Conservation (phyloP, 805 yeast genomes). For the Wickerhamomyces sydowiorum region DNA sequence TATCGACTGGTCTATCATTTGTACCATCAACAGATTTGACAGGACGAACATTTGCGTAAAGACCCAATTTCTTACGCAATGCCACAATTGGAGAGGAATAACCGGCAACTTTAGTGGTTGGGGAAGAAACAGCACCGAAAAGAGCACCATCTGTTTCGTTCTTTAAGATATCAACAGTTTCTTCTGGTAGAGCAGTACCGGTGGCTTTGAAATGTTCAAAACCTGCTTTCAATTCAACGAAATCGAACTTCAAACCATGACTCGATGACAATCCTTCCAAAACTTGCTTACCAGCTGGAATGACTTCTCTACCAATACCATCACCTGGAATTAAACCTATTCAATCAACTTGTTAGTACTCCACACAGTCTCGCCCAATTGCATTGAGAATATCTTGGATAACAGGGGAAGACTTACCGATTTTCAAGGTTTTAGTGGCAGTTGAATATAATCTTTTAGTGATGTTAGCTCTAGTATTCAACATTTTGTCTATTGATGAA, state of each 20-base stretch:
- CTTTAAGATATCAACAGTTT: conserved; percentile 73
- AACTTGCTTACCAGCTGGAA: conserved; percentile 91
- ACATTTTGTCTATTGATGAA: conserved; percentile 1
- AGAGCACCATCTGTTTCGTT: conserved; percentile 92
- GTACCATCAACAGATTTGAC: conserved; percentile 85
- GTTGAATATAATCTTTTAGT: conserved; percentile 22
- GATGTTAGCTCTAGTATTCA: conserved; percentile 14
- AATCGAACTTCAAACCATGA: conserved; percentile 75
- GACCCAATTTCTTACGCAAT: conserved; percentile 89
- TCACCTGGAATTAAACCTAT: conserved; percentile 89
- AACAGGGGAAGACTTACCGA: conserved; percentile 29
- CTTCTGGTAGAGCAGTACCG: conserved; percentile 95
- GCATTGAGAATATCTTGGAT: background rate
- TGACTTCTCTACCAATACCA: conserved; percentile 96
- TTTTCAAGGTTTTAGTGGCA: conserved; percentile 42
- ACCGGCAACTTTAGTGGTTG: conserved; percentile 89
- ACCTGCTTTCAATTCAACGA: conserved; percentile 88
- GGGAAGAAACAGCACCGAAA: conserved; percentile 96
- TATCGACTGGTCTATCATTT: conserved; percentile 82
- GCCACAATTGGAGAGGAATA: conserved; percentile 99
- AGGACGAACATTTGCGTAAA: conserved; percentile 96
- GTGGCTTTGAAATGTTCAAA: conserved; percentile 89
- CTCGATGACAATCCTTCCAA: conserved; percentile 76
- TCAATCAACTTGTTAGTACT: conserved; percentile 7
- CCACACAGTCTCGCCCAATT: background rate